Base-by-base conservation (phyloP, 2,329 filamentous ascomycete genomes). In the Plenodomus lindquistii region DNA sequence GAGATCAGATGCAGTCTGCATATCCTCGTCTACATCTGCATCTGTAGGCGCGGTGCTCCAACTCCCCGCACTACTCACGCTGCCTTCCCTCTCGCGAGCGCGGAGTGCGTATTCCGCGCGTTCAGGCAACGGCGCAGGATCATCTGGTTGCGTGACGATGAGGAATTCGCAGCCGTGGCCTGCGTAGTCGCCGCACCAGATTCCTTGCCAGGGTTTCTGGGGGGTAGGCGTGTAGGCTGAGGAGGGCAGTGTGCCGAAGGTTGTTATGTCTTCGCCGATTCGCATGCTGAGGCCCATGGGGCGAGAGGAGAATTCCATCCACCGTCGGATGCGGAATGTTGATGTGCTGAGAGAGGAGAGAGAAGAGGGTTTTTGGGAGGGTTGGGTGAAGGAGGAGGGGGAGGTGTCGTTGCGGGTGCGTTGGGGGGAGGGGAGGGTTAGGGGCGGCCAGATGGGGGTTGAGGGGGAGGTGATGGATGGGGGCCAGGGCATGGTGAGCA, bases 121-220 rank as follows among this genome's bases (percentile, higher is more conserved):
- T 42, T 67, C 59, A 0, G 77, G 77, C 5, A 79, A 49, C 0
- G 77, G 73, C 7, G 62, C 57, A 0, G 68, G 66, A 34, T 77
- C 69, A 42, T 87, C 85, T 0, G 85, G 85, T 65, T 99, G 94
- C 59, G 91, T 78, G 38, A 97, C 77, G 11, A 95, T 77, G 4
- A 97, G 66, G 46, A 97, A 96, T 70, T 97, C 93, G 69, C 88
- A 92, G 1, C 92, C 91, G 62, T 97, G 92, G 0, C 84, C 85
- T 20, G 85, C 87, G 64, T 96, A 97, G 68, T 97, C 92, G 0
- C 92, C 92, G 15, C 91, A 87, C 88, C 90, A 97, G 22, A 99
- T 90, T 0, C 93, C 93, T 54, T 91, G 85, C 77, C 86, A 97
- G 0, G 91, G 92, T 67, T 91, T 93, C 45, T 85, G 79, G 9